Base-by-base conservation (phyloP, 108 stramenopile species). In the Pseudonitzschia delicatissima region DNA sequence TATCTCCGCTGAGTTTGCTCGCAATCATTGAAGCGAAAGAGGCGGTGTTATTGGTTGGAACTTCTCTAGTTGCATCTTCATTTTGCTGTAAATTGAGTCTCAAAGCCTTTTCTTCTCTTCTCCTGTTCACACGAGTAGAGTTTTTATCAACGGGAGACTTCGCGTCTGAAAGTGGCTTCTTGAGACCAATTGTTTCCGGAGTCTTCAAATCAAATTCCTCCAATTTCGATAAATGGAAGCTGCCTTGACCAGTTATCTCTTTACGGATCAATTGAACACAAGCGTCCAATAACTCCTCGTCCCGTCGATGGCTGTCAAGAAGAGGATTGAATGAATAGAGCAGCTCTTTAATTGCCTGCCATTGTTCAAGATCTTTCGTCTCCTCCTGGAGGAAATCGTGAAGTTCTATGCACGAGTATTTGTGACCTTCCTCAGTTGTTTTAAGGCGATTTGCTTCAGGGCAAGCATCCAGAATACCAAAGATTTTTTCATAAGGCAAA, bases 251-350 rank as follows among this genome's bases (percentile, higher is more conserved):
- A 4, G 36, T 21, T 23, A 74, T 57, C 51, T 83, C 82, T 21
- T 67, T 52, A 39, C 71, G 51, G 34, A 83, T 66, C 13, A 83
- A n/a, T 33, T 55, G 62, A 13, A 73, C 74, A 55, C 78, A 83
- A 32, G 71, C 60, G 9, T 71, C 67, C 48, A 83, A 47, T 2
- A 83, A 29, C 15, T 73, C 77, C 17, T 78, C 64, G 5, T 67
- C 66, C 20, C 45, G 64, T 37, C 82, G 74, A 45, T 79, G 64
- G 18, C 42, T 39, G 18, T 69, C 66, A 2, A 76, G 25, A 26
- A 40, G 48, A 37, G 82, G 77, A 70, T 67, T 44, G 47, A 73
- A 78, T 17, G 72, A 63, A 50, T 75, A 83, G 18, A 83, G 71
- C 0, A 83, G 62, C 55, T 83, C 77, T 51, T 62, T 62, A 9